Evolutionary conservation across 2,329 filamentous ascomycete genomes (phyloP).

Genomic region (Cercospora citrullina): DNA sequence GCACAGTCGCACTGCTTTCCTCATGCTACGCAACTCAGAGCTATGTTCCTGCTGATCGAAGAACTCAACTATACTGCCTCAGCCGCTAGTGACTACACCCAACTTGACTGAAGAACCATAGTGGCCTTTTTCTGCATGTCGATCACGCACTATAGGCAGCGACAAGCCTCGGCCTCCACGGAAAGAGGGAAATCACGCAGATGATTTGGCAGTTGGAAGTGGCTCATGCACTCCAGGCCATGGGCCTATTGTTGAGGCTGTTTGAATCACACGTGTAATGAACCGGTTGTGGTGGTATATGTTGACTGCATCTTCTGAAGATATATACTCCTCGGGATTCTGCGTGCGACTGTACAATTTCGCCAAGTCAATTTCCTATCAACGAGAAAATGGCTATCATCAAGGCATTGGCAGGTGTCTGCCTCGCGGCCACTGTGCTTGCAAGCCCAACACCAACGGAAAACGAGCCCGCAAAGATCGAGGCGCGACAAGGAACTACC

Average conservation of each 20-base stretch:
- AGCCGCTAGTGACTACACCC: neutral
- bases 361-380: neutral
- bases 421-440: slow-evolving; percentile 17
- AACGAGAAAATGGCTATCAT: slow-evolving; percentile 8
- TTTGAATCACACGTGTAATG: neutral
- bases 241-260: neutral
- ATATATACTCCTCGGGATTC: neutral
- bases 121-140: neutral
- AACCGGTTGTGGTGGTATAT: neutral
- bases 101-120: neutral
- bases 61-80: neutral
- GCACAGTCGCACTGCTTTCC: neutral
- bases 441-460: slow-evolving; percentile 25
- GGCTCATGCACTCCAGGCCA: slow-evolving; percentile 8
- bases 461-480: slow-evolving; percentile 12
- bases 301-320: neutral
- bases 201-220: neutral
- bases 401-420: slow-evolving; percentile 10
- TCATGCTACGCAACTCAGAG: neutral
- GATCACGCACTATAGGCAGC: neutral
- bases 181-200: neutral
- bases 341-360: neutral
- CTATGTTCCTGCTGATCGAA: neutral
- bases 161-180: slow-evolving; percentile 6
- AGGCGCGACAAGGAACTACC: slow-evolving; percentile 17